Base-by-base conservation (phyloP, 208 protist genomes). In the Naegleria fowleri region DNA sequence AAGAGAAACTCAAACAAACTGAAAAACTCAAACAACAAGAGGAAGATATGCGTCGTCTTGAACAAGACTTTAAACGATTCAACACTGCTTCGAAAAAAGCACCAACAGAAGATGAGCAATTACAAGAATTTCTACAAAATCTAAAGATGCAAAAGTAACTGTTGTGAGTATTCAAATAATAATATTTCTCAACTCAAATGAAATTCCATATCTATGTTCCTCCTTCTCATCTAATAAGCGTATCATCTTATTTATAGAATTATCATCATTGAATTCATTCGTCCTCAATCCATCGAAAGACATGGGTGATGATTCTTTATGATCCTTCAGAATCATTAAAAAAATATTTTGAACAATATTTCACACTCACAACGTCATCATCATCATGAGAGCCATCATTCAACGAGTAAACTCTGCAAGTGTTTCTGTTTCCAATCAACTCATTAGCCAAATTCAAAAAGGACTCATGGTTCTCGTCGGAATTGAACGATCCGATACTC, bases 341-440 rank as follows among this genome's bases (percentile, higher is more conserved):
- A n/a, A n/a, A n/a, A n/a, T n/a, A n/a, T n/a, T n/a, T n/a, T n/a
- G n/a, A n/a, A n/a, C n/a, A n/a, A n/a, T n/a, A n/a, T n/a, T n/a
- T n/a, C n/a, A n/a, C n/a, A n/a, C n/a, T n/a, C n/a, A n/a, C n/a
- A n/a, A n/a, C n/a, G n/a, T n/a, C n/a, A n/a, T n/a, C n/a, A n/a
- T n/a, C n/a, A n/a, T n/a, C 40, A 98, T 98, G 96, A 95, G 96
- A 88, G 94, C 92, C 52, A 95, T 98, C 40, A 95, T 98, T 51
- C 96, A 98, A 91, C 94, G 96, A 51, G 95, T 97, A 16, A 83
- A 94, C 19, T 90, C 91, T 39, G 96, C 94, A 36, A 91, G 93
- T 39, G 96, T 97, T 38, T 95, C 93, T 22, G 95, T 96, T 0
- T 95, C 94, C 51, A 95, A 93, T 4, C 92, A 94, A 29, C 91